Evolutionary conservation across 352 stramenopile genomes (phyloP).

Genomic region (Phytopythium mirpurense): DNA sequence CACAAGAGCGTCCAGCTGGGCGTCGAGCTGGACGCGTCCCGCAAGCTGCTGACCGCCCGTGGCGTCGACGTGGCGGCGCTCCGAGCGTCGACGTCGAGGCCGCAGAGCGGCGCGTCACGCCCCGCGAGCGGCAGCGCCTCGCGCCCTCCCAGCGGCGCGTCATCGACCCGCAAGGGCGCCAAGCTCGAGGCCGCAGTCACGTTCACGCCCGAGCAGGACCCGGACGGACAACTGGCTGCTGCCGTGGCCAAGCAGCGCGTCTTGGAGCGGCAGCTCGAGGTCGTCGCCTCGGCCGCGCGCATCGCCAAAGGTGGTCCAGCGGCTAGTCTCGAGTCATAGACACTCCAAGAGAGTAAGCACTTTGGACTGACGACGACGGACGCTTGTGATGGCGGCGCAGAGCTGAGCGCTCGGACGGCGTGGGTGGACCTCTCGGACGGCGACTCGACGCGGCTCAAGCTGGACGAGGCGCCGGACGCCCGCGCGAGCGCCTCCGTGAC

Average conservation of each 20-base stretch:
- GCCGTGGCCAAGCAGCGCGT: slow-evolving; percentile 29
- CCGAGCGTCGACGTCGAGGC: slow-evolving; percentile 2
- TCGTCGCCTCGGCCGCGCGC: slow-evolving; percentile 36
- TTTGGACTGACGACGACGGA: not conserved
- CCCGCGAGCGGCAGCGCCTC: slow-evolving; percentile 16
- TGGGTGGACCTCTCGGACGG: slow-evolving; percentile 53
- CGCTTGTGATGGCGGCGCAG: slow-evolving; percentile 15
- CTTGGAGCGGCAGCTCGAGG: slow-evolving; percentile 45
- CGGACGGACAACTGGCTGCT: slow-evolving; percentile 18
- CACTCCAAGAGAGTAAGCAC: not conserved
- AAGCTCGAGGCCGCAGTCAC: not conserved
- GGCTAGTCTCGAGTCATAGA: too few relatives aligned
- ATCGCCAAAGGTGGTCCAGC: slow-evolving; percentile 38
- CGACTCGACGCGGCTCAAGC: slow-evolving; percentile 31
- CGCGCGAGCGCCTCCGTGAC: slow-evolving; percentile 39
- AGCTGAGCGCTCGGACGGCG: slow-evolving; percentile 29
- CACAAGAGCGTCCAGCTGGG: slow-evolving; percentile 69
- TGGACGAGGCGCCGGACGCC: slow-evolving; percentile 34
- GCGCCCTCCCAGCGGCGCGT: slow-evolving; percentile 14
- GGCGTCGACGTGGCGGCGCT: slow-evolving; percentile 3
- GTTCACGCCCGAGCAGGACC: slow-evolving; percentile 10
- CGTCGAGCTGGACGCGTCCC: slow-evolving; percentile 64
- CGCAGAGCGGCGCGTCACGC: slow-evolving; percentile 7
- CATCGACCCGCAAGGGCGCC: slow-evolving; percentile 10
- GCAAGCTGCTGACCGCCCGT: slow-evolving; percentile 15